Conservation (phyloP, 768 basidiomycete species). For the Dictyophora rubrovolvata region DNA sequence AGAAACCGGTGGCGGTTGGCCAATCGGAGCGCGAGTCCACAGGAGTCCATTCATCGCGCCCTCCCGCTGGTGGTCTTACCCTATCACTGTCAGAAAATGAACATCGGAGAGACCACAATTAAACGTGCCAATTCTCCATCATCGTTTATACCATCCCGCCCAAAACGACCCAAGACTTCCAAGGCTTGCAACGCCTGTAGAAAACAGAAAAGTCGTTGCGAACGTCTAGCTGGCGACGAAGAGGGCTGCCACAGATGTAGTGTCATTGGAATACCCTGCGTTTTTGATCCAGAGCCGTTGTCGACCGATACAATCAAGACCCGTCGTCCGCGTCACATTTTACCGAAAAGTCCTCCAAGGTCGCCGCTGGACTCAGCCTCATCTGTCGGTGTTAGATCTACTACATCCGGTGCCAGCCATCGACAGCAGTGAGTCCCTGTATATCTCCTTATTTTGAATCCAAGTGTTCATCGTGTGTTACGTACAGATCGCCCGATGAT, state of each 20-base stretch:
- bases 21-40: not conserved
- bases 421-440: not conserved
- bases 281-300: not conserved
- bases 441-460: not conserved
- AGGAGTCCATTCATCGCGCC: not conserved
- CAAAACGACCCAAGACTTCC: conserved; percentile 5
- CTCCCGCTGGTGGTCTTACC: not conserved
- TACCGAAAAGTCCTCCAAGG: not conserved
- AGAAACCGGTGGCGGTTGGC: not conserved
- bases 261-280: conserved; percentile 6
- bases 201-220: conserved; percentile 8
- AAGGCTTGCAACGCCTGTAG: conserved; percentile 8
- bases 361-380: not conserved
- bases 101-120: not conserved
- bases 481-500: not conserved
- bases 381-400: not conserved
- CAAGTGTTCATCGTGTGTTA: no score
- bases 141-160: not conserved
- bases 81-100: not conserved
- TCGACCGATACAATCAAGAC: not conserved
- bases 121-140: not conserved
- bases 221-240: not conserved
- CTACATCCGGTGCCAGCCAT: not conserved
- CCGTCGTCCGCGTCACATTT: not conserved
- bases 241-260: conserved; percentile 6